Base-by-base conservation (phyloP, 2,329 filamentous ascomycete genomes). In the Xylaria sp. region DNA sequence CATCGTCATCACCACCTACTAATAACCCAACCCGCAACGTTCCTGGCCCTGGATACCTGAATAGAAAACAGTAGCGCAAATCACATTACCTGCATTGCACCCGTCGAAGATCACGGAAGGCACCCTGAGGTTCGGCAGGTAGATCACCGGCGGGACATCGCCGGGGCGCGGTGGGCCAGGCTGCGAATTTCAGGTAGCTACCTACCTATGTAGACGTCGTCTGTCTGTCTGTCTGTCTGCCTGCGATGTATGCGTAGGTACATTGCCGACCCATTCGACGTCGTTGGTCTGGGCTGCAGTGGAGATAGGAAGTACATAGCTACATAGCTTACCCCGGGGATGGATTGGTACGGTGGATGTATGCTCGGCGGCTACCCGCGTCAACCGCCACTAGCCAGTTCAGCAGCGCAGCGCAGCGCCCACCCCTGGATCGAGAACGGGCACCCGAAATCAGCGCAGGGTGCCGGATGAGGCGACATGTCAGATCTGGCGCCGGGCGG, bases 401-500 rank as follows among this genome's bases (percentile, higher is more conserved):
- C n/a, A n/a, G n/a, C n/a, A n/a, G n/a, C n/a, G n/a, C n/a, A n/a
- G n/a, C n/a, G n/a, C n/a, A n/a, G n/a, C n/a, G n/a, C n/a, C 16
- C 11, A 13, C 29, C 16, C 29, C 5, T 13, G 11, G 29, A 13
- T 34, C 29, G 5, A 34, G 44, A 42, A 44, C 45, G 39, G 43
- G 21, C 21, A 51, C 51, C 55, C 50, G 55, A 48, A 49, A 56
- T 39, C 47, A 44, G 61, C 62, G 63, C 52, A 57, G 61, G 51
- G 46, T 46, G 20, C 63, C 63, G 63, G 54, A 44, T 57, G 52
- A 60, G 56, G 57, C 60, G 60, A 64, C 60, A 63, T 64, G 63
- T 66, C 63, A 65, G 60, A 65, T 64, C 60, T 64, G 48, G 58
- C 60, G 49, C 52, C 63, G 48, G 57, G 52, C 42, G 50, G 50